Percentiles rank a stretch among this genome's conserved stretches.
Evolutionary conservation across 1,139 yeast species (phyloP).

Genomic region (Saccharomyces hybrid): DNA sequence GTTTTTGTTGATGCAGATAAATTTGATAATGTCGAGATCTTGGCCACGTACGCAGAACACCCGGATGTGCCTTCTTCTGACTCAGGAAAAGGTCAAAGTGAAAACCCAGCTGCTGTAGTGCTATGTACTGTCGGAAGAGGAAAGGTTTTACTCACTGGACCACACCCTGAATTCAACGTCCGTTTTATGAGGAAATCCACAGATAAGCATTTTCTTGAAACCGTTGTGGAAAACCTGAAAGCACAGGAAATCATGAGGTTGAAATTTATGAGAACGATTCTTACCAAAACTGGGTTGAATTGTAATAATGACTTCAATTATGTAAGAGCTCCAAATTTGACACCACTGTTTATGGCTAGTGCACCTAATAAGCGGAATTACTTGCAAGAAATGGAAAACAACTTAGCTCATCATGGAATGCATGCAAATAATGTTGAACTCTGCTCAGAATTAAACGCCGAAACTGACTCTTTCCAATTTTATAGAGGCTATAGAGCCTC

Average conservation of each 20-base stretch:
- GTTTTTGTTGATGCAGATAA: constrained; percentile 68
- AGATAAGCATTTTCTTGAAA: constrained; percentile 32
- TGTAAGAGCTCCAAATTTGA: constrained; percentile 53
- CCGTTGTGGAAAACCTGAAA: constrained; percentile 37
- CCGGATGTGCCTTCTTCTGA: constrained; percentile 39
- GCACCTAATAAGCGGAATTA: constrained; percentile 35
- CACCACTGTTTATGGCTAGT: constrained; percentile 41
- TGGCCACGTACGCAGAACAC: constrained; percentile 55
- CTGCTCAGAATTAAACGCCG: constrained; percentile 14
- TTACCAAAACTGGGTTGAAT: constrained; percentile 56
- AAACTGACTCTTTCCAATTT: constrained; percentile 32
- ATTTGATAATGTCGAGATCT: constrained; percentile 52
- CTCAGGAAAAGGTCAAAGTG: constrained; percentile 22
- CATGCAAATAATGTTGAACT: constrained; percentile 10
- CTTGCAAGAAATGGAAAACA: constrained; percentile 25
- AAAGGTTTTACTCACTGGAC: constrained; percentile 67
- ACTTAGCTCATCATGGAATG: constrained; percentile 7
- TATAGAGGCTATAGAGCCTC: constrained; percentile 18
- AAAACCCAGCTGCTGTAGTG: constrained; percentile 60
- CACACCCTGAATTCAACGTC: constrained; percentile 84
- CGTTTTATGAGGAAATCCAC: constrained; percentile 37
- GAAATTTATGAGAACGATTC: constrained; percentile 47
- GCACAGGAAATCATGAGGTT: constrained; percentile 44
- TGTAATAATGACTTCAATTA: constrained; percentile 47
- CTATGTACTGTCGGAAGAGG: constrained; percentile 68